A percentile compares a stretch with the other conserved stretches of the same genome.
Evolutionary conservation across 495 filamentous ascomycete species (phyloP).

Genomic region (Friedmanniomyces endolithicus): DNA sequence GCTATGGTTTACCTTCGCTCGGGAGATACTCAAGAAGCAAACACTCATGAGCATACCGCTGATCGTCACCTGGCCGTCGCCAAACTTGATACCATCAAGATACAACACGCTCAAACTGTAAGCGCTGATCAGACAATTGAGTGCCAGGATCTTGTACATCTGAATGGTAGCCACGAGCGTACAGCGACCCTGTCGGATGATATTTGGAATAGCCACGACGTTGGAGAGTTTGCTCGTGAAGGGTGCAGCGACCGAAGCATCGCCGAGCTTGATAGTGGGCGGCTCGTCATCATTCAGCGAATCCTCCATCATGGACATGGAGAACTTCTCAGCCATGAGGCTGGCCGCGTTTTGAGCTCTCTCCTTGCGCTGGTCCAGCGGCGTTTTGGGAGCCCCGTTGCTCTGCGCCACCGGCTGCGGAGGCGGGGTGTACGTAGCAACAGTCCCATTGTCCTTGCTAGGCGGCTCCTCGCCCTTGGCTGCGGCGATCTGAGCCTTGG

Average conservation of each 20-base stretch:
- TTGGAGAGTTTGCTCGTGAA: conserved; percentile 97
- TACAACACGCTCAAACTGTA: conserved; percentile 96
- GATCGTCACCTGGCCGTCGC: conserved; percentile 96
- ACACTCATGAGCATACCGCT: conserved; percentile 99
- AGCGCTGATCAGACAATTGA: conserved; percentile 96
- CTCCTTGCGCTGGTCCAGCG: conserved; percentile 49
- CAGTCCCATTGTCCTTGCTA: conserved; percentile 38
- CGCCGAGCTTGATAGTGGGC: conserved; percentile 90
- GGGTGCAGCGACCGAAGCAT: conserved; percentile 91
- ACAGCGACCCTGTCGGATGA: conserved; percentile 92
- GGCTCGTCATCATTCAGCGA: conserved; percentile 84
- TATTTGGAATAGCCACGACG: conserved; percentile 94
- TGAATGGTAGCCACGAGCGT: conserved; percentile 97
- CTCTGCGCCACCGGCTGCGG: conserved; percentile 32
- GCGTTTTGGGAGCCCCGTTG: conserved; percentile 36
- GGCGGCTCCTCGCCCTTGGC: conserved; percentile 35
- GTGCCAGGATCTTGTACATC: conserved; percentile 99
- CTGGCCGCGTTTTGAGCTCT: conserved; percentile 58
- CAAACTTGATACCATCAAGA: conserved; percentile 97
- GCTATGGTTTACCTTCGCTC: conserved; percentile 67
- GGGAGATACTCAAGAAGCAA: conserved; percentile 93
- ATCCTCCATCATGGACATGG: conserved; percentile 75
- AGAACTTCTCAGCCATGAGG: conserved; percentile 76
- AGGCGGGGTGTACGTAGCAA: conserved; percentile 40
- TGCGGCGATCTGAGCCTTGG: conserved; percentile 41